Conservation (phyloP, 192 early-diverging fungal genomes). For the Mortierella hygrophila region DNA sequence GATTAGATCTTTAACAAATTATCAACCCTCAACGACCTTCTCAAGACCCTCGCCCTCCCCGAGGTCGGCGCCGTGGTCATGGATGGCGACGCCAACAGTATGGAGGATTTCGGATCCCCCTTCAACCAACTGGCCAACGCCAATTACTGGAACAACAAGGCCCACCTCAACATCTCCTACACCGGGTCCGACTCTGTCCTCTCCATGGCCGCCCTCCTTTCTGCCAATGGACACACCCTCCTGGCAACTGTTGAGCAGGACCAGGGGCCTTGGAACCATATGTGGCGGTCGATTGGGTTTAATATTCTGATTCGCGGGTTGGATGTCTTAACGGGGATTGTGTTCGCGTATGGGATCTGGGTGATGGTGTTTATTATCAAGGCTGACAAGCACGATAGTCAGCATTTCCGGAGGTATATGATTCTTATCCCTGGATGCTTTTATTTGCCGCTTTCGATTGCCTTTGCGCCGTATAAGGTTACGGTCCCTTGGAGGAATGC, state of each 20-base stretch:
- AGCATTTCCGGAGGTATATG: slow-evolving; percentile 31
- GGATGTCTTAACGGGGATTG: slow-evolving; percentile 20
- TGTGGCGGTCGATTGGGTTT: slow-evolving; percentile 40
- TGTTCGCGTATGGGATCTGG: slow-evolving; percentile 47
- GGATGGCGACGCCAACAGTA: slow-evolving; percentile 44
- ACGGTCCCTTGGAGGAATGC: slow-evolving; percentile 45
- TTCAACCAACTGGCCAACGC: slow-evolving; percentile 40
- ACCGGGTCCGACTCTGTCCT: slow-evolving; percentile 26
- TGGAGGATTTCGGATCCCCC: slow-evolving; percentile 44
- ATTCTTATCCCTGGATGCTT: slow-evolving; percentile 42
- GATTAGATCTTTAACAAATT: slow-evolving; percentile 44
- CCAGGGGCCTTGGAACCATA: slow-evolving; percentile 38
- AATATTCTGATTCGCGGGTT: slow-evolving; percentile 39
- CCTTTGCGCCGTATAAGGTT: slow-evolving; percentile 55
- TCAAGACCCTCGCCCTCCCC: slow-evolving; percentile 27
- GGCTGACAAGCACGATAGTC: slow-evolving; percentile 20
- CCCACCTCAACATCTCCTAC: slow-evolving; percentile 37
- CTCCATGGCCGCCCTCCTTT: neutral
- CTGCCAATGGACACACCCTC: slow-evolving; percentile 5
- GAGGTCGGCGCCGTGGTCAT: slow-evolving; percentile 42
- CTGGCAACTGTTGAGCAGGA: slow-evolving; percentile 37
- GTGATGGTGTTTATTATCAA: slow-evolving; percentile 31
- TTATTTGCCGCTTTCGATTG: slow-evolving; percentile 46
- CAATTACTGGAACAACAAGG: slow-evolving; percentile 37
- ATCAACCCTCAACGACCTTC: slow-evolving; percentile 17